Conservation (phyloP, 2,329 filamentous ascomycete species). For the Talaromyces atroroseus region DNA sequence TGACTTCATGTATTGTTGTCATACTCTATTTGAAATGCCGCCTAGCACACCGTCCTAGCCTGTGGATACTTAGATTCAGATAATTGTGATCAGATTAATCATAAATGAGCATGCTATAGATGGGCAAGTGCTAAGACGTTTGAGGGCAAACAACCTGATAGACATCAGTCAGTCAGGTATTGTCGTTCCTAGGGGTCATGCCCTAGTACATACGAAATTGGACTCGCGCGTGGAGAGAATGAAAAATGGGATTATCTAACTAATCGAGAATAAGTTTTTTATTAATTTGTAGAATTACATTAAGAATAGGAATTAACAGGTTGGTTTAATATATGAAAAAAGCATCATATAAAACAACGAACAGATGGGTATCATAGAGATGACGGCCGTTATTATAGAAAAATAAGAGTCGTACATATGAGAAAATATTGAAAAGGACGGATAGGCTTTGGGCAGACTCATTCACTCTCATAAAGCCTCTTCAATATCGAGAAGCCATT, state of each 20-base stretch:
- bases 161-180: no score
- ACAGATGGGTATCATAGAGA: constrained; percentile 10
- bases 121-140: no score
- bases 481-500: constrained; percentile 50
- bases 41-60: no score
- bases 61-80: no score
- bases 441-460: not conserved
- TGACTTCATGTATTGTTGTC: no score
- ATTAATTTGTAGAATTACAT: constrained; percentile 7
- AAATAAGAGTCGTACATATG: not conserved
- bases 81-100: no score
- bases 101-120: no score
- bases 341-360: not conserved
- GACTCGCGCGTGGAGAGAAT: no score
- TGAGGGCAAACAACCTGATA: no score
- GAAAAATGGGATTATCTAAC: not conserved
- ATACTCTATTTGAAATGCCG: no score
- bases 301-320: not conserved
- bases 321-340: not conserved
- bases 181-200: no score
- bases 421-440: not conserved
- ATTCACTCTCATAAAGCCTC: constrained; percentile 22
- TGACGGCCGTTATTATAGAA: constrained; percentile 10
- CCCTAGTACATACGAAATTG: no score
- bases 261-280: not conserved